Base-by-base conservation (phyloP, 176 grass and related monocot species). In the Miscanthus lutarioriparius region DNA sequence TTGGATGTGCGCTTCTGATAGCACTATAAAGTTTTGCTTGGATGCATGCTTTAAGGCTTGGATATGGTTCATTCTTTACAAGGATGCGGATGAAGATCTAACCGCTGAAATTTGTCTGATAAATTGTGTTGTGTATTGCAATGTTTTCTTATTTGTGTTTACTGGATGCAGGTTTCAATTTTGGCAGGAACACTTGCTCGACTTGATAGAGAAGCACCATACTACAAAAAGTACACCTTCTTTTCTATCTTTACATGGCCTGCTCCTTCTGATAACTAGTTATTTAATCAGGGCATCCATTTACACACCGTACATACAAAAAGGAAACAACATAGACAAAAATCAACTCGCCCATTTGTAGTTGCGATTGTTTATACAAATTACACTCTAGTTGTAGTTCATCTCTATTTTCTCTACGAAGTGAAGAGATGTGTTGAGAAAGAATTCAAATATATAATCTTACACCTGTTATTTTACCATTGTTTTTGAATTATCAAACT, bases 141-240 rank as follows among this genome's bases (percentile, higher is more conserved):
- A 62, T 67, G 3, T 28, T 64, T 82, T 72, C 58, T 85, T 33
- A 89, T 82, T 58, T 28, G 69, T 59, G 32, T 79, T 80, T 59
- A 44, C 58, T 79, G 64, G 40, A 79, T 93, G 77, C 84, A 99
- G 96, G 96, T 99, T 69, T 99, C 96, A 32, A 99, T 99, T 91
- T 99, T 99, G 90, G 96, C 96, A 10, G 96, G 96, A 86, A 99
- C 96, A 77, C 88, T 99, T 68, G 96, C 96, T 89, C 96, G 96
- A 75, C 93, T 99, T 40, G 96, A 99, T 87, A 96, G 93, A 90
- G 96, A 99, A 86, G 96, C 96, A 32, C 96, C 96, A 90, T 89
- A 94, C 76, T 99, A 99, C 86, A 99, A 96, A 85, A 99, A 99
- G 96, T 99, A 92, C 35, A 39, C n/a, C 11, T 66, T 77, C 3